These are phyloP conservation scores for Cutaneotrichosporon curvatum DNA, from an alignment of 1,284 basidiomycete species.

Conservation along the genomic window DNA sequence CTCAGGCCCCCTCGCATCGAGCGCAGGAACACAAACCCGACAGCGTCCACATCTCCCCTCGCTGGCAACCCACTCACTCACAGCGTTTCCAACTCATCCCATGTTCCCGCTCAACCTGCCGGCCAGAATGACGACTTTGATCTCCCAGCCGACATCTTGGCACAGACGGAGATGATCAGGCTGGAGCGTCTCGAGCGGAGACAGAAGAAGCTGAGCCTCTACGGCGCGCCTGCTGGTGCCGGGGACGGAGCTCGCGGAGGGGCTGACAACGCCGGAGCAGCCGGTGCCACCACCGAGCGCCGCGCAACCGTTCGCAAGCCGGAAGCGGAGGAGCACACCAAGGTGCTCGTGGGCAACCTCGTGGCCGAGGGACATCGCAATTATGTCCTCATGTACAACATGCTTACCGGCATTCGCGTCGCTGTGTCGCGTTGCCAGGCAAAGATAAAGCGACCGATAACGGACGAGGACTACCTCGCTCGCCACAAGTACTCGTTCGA, in stretches of 20 bases:
- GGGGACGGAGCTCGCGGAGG: no score
- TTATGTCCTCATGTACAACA: constrained; percentile 99
- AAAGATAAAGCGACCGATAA: constrained; percentile 78
- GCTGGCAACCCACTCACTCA: constrained; percentile 4
- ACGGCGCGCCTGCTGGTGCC: background rate
- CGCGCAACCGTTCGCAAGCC: constrained; percentile 4
- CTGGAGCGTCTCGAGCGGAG: constrained; percentile 59
- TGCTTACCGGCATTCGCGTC: constrained; percentile 96
- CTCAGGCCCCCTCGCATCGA: constrained; percentile 15
- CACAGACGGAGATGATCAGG: constrained; percentile 73
- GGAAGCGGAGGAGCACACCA: constrained; percentile 39
- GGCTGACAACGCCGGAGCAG: no score
- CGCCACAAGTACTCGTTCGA: constrained; percentile 96
- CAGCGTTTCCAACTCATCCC: constrained; percentile 4
- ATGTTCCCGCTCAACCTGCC: background rate
- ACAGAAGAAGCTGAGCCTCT: constrained; percentile 49
- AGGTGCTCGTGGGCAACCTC: constrained; percentile 81
- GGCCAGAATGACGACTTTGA: constrained; percentile 7
- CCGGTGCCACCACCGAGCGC: constrained; percentile 39
- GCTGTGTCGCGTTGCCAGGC: constrained; percentile 93
- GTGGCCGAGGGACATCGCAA: constrained; percentile 97
- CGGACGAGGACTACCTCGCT: constrained; percentile 78
- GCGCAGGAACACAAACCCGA: constrained; percentile 33
- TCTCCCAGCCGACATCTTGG: constrained; percentile 57
- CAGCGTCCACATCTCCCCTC: constrained; percentile 8